Base-by-base conservation (phyloP, 1,284 basidiomycete genomes). In the Waitea zeae region DNA sequence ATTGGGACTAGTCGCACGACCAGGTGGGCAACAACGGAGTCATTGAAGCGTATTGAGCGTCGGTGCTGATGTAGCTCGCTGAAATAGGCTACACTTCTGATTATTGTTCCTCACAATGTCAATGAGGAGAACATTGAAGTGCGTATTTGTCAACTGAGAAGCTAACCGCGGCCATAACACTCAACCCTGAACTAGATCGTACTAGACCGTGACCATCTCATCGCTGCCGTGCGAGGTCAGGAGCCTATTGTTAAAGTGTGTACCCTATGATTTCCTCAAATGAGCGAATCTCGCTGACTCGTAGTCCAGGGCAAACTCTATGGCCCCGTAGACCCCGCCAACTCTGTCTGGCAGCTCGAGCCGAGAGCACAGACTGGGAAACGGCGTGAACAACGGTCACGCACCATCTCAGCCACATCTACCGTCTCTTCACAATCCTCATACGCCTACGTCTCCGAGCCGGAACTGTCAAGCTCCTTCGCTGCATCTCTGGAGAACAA, bases 381-480 rank as follows among this genome's bases (percentile, higher is more conserved):
- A 1, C 56, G 61, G 12, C 59, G 80, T 44, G 74, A 75, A 40
- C 70, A 79, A 15, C 81, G 79, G 0, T 70, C 15, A 7, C 6
- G 11, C 6, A 12, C 29, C 9, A 14, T 68, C 2, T 83, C 80
- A 13, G 72, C 74, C 3, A 60, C 71, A 4, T 82, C 79, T 2
- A 77, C 77, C 4, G 54, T 70, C 0, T 83, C 79, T 5, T 76
- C 74, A 0, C 76, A 70, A 27, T 83, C 80, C 6, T 83, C 79
- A 0, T 83, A 73, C 43, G 79, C 80, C 2, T 62, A 80, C 36
- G 59, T 84, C 3, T 81, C 80, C 9, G 80, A 83, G 41, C 70
- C 69, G 2, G 79, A 83, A 42, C 74, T 82, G 35, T 78, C 78
- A 4, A 82, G 76, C 52, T 78, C 73, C 49, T 81, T 83, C 42